Evolutionary conservation across 805 yeast genomes (phyloP), one percentile per base, ranked within the genome.

Genomic region (Yamadazyma kitorensis): DNA sequence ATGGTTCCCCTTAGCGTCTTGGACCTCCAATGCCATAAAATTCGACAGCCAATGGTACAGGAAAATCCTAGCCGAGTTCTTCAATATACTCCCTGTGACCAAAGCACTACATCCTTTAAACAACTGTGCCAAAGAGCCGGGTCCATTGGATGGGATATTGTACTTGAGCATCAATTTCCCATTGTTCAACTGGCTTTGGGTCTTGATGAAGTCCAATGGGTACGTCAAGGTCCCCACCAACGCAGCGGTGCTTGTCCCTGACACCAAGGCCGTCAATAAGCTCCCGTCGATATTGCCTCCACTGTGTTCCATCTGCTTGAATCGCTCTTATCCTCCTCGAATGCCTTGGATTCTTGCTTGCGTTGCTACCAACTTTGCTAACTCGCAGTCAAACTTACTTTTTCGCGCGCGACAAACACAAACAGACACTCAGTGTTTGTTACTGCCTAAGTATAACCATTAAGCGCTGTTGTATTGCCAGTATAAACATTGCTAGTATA

Each of bases 11-110:
- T 44, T 33, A 3, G 41, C 41, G 26, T 50, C 56, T 35, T 50
- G 54, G 6, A 55, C 41, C 5, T 67, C 73, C 9, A 63, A 75
- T 3, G 80, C 69, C 84, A 76, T 64, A 54, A 84, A 75, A 49
- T 78, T 74, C 16, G 87, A 77, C 37, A 82, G 79, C 63, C 79
- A 76, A 43, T 86, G 84, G 64, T 85, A 91, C 31, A 82, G 73
- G 17, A 80, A 64, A 49, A 89, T 78, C 37, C 98, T 62, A 5
- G 87, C 74, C 5, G 76, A 68, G 4, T 94, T 81, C 57, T 88
- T 89, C 34, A 80, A 49, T 1, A 86, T 71, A 40, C 80, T 78
- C 4, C 96, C 96, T 0, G 79, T 44, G 23, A 86, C 82, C 39
- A 87, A 57, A 0, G 95, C 86, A 32, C 84, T 74, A 47, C 86